Percentiles rank a stretch among this genome's conserved stretches.
Conservation (phyloP, 2,329 filamentous ascomycete genomes). For the Immersiporthe knoxdaviesiana region DNA sequence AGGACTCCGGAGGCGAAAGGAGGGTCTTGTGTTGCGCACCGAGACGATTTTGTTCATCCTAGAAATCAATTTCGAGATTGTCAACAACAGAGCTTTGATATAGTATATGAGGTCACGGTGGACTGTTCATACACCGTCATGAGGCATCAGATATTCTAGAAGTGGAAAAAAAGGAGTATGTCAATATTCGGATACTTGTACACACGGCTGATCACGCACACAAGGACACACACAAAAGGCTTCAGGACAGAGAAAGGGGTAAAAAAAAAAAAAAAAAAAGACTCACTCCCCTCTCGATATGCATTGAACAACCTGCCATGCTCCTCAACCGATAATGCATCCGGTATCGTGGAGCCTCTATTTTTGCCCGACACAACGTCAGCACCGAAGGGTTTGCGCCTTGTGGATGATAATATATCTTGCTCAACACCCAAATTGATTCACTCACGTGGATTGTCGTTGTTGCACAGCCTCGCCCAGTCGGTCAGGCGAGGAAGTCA, state of each 20-base stretch:
- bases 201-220: not conserved
- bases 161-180: not conserved
- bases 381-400: not conserved
- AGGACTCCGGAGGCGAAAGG: too few species aligned
- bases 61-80: not conserved
- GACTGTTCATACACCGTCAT: conserved; percentile 15
- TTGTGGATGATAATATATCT: not conserved
- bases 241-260: not conserved
- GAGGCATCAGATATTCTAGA: conserved; percentile 14
- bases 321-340: conserved; percentile 10
- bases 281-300: conserved; percentile 19
- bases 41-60: conserved; percentile 19
- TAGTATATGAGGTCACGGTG: not conserved
- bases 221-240: not conserved
- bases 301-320: conserved; percentile 15
- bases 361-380: not conserved
- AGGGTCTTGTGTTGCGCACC: not conserved
- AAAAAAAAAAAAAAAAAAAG: not conserved
- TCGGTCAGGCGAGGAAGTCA: not conserved
- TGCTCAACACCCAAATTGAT: not conserved
- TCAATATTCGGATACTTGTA: not conserved
- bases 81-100: conserved; percentile 1
- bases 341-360: conserved; percentile 15
- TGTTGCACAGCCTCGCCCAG: not conserved
- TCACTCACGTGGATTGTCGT: conserved; percentile 8